Percentiles rank a stretch among this genome's conserved stretches.
These are phyloP conservation scores for Russula dissimulans DNA, from an alignment of 768 basidiomycete species.

Conservation along the genomic window DNA sequence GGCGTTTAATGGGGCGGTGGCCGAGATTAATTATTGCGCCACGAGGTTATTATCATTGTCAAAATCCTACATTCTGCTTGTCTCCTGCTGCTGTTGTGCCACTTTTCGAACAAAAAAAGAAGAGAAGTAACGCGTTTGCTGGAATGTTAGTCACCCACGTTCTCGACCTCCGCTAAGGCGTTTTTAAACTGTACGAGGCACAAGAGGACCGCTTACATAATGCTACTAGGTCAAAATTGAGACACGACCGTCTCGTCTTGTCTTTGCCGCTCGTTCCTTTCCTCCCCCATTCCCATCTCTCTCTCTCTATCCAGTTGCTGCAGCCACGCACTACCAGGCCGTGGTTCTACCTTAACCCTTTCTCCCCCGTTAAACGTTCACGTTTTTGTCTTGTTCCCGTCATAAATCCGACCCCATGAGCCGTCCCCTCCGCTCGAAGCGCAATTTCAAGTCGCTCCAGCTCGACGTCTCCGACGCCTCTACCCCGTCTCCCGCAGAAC, in stretches of 20 bases:
- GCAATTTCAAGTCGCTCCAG: constrained; percentile 83
- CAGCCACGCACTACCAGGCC: too few relatives aligned
- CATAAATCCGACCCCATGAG: constrained; percentile 27
- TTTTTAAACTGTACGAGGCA: too few relatives aligned
- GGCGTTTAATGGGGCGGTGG: background rate
- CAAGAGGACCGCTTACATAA: constrained; percentile 1
- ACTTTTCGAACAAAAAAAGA: too few relatives aligned
- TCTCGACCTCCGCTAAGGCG: background rate
- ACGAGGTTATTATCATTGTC: background rate
- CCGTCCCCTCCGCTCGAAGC: constrained; percentile 70
- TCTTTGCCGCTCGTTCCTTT: background rate
- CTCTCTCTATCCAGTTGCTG: background rate
- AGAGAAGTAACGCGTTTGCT: background rate
- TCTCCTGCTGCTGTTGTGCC: too few relatives aligned
- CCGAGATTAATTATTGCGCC: background rate
- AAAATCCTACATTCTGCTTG: too few relatives aligned
- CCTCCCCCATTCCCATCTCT: background rate
- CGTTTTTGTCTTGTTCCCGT: too few relatives aligned
- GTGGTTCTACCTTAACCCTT: too few relatives aligned
- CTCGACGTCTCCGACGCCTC: constrained; percentile 46
- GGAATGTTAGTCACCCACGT: background rate
- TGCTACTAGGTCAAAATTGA: constrained; percentile 3
- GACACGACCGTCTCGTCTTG: constrained; percentile 4
- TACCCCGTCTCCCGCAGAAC: constrained; percentile 29
- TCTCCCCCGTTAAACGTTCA: too few relatives aligned